Percentiles rank a stretch among this genome's conserved stretches.
Evolutionary conservation across 139 green algal species (phyloP).

Genomic region (Auxenochlorella pyrenoidosa): DNA sequence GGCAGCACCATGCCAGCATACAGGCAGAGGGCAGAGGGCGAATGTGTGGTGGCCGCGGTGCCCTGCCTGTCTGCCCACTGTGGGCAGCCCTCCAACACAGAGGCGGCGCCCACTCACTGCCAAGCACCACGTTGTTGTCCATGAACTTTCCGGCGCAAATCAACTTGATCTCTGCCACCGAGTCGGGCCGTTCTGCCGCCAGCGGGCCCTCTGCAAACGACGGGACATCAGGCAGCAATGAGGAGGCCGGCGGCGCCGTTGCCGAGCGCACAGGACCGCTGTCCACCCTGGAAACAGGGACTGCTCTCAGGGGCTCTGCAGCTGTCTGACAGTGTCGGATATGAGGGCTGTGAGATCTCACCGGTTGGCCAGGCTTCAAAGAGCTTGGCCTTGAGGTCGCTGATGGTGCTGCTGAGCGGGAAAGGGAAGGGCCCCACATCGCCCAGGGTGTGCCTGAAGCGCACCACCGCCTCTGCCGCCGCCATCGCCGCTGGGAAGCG

Average conservation of each 20-base stretch:
- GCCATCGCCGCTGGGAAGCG: background rate
- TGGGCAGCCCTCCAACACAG: background rate
- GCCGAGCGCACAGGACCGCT: background rate
- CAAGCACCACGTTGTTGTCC: constrained; percentile 6
- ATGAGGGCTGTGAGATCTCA: no score
- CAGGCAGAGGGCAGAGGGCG: no score
- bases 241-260: no score
- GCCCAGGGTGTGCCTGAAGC: background rate
- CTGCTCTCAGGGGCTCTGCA: background rate
- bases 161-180: constrained; percentile 25
- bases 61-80: no score
- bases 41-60: no score
- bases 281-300: no score
- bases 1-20: no score
- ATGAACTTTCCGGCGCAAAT: constrained; percentile 43
- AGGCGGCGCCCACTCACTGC: constrained; percentile 2
- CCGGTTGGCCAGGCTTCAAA: constrained; percentile 36
- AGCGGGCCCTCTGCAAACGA: constrained; percentile 32
- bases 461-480: background rate
- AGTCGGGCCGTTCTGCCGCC: background rate
- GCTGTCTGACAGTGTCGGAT: background rate
- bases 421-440: constrained; percentile 6
- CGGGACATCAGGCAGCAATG: background rate
- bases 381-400: constrained; percentile 6
- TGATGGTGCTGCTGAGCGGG: background rate